Conservation (phyloP, 1,139 yeast genomes). For the Yamadazyma spencermartinsiae region DNA sequence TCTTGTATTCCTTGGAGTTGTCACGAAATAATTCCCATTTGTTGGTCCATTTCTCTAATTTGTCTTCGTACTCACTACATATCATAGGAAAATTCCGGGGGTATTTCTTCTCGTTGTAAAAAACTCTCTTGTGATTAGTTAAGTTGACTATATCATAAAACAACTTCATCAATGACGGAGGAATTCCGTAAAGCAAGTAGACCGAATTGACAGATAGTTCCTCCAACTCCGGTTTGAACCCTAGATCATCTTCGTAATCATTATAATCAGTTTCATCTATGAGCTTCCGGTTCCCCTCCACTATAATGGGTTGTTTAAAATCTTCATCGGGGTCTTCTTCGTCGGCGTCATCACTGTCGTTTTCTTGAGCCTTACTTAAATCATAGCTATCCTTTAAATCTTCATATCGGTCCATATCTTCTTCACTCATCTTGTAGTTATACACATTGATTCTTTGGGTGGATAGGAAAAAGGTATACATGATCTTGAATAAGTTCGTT, state of each 20-base stretch:
- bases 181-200: conserved; percentile 50
- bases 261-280: conserved; percentile 15
- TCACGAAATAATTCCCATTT: conserved; percentile 33
- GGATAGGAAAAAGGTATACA: conserved; percentile 36
- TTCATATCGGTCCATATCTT: conserved; percentile 30
- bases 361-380: conserved; percentile 20
- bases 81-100: conserved; percentile 57
- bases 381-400: conserved; percentile 41
- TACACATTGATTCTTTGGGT: conserved; percentile 41
- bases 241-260: conserved; percentile 11
- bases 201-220: conserved; percentile 22
- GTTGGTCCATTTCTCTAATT: conserved; percentile 45
- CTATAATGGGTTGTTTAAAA: conserved; percentile 5
- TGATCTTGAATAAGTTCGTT: conserved; percentile 28
- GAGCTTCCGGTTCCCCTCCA: conserved; percentile 4
- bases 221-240: conserved; percentile 9
- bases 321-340: conserved; percentile 3
- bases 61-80: conserved; percentile 56
- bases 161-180: conserved; percentile 43
- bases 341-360: conserved; percentile 10
- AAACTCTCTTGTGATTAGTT: conserved; percentile 54
- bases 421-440: conserved; percentile 38
- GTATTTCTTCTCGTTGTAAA: conserved; percentile 40
- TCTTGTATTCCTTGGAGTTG: conserved; percentile 18
- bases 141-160: conserved; percentile 47